phyloP scores from a whole-genome alignment of 306 rosid genomes.

The Geum urbanum region DNA sequence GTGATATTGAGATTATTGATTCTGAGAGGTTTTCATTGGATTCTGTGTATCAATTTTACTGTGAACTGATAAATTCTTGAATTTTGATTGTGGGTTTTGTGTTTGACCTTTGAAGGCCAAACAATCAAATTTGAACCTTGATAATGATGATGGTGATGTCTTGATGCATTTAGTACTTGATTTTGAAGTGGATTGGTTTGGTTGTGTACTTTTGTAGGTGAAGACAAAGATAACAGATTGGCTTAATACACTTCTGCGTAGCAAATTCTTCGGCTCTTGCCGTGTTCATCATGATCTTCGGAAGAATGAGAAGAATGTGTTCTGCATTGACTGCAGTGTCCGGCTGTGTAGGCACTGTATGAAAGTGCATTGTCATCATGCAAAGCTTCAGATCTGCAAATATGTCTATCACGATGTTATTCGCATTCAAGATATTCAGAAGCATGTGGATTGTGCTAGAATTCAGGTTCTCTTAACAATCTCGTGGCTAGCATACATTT shows the following conservation, averaged over 20 bases:
- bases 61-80: not conserved
- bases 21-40: not conserved
- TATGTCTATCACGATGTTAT: constrained; percentile 81
- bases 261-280: constrained; percentile 67
- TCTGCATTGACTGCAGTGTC: constrained; percentile 70
- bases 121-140: not conserved
- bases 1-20: not conserved
- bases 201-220: constrained; percentile 51
- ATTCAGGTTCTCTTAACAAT: constrained; percentile 59
- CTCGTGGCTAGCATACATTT: constrained; percentile 1
- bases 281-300: constrained; percentile 55
- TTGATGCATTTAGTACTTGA: not conserved
- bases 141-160: not conserved
- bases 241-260: constrained; percentile 54
- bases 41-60: not conserved
- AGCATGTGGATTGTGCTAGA: constrained; percentile 70
- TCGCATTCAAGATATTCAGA: constrained; percentile 69
- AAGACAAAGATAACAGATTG: constrained; percentile 54
- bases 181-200: not conserved
- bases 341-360: constrained; percentile 73
- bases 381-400: constrained; percentile 74
- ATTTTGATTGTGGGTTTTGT: constrained; percentile 1
- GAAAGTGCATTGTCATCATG: constrained; percentile 62
- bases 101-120: not conserved
- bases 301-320: constrained; percentile 67